Base-by-base conservation (phyloP, 2,329 filamentous ascomycete genomes). In the Botrytis byssoidea region DNA sequence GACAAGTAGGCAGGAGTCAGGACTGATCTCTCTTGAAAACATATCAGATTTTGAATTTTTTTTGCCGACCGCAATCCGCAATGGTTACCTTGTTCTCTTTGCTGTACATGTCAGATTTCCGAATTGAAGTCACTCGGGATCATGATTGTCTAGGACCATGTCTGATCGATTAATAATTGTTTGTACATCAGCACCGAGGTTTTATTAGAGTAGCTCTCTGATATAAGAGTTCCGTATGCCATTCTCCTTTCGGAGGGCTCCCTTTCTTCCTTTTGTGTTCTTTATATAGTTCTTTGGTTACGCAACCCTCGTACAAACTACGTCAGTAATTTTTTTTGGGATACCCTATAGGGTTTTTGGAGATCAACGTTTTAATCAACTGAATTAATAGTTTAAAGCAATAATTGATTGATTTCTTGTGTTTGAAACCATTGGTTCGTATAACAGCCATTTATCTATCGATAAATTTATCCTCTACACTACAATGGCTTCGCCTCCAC, bases 401-500 rank as follows among this genome's bases (percentile, higher is more conserved):
- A 9, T 8, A 57, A n/a, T 67, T n/a, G 4, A 37, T 37, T 20
- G 16, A n/a, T 51, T 25, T 51, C 10, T 67, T 37, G 29, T 7
- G 25, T 66, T 51, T 22, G 2, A 37, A 40, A 40, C 10, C 2
- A n/a, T 40, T n/a, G 32, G 32, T 16, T 35, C 35, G 32, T 51
- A 22, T 25, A 51, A 40, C 25, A 48, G 10, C 32, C 18, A 40
- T 14, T 18, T 63, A 40, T 40, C 22, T 42, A n/a, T n/a, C 25
- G n/a, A 40, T 22, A 42, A 25, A 42, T 40, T n/a, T n/a, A n/a
- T 63, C 14, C 29, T 63, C 48, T 40, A n/a, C 68, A 35, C 18
- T 48, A n/a, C 29, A 51, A 71, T 71, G 69, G 40, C 69, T 32
- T 60, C 42, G 42, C 42, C 57, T 64, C 42, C 16, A 22, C 35